Base-by-base conservation (phyloP, 75 land plant genomes). In the Picea sitchensis region DNA sequence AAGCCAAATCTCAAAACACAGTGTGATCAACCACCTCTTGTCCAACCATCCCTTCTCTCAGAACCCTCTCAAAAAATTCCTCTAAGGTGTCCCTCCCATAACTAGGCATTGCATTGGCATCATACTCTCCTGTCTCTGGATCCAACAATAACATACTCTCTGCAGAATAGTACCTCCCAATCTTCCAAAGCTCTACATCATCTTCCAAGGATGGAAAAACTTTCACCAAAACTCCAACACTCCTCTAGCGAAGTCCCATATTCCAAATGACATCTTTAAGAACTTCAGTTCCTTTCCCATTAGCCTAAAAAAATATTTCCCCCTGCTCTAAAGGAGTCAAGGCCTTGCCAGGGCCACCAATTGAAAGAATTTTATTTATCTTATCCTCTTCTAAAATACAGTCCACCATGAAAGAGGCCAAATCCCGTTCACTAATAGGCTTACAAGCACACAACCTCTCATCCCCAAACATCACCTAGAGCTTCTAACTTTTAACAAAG, bases 1-100 rank as follows among this genome's bases (percentile, higher is more conserved):
- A 26, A 26, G 26, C 26, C 26, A 26, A 26, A 26, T 26, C 26
- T 26, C 26, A 26, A 26, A 26, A 26, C 26, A 26, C 26, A 26
- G 88, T 86, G 61, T 96, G 99, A 80, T 96, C 99, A 2, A 98
- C 99, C 57, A 96, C 82, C 80, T 96, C 99, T 80, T 96, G 99
- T 12, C 99, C 99, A 0, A 91, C 91, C 99, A 96, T 94, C 4
- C 99, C 99, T 60, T 96, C 95, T 58, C 87, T 76, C 14, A 94
- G 82, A 59, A 95, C 98, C 79, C 82, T 90, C 57, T 86, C 83
- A 78, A 96, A 96, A 86, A 96, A 96, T 6, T 86, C 98, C 72
- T 96, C 99, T 78, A 96, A 77, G 2, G 98, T 96, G 74, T 92
- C 99, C 61, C 80, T 87, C 51, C 99, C 99, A 83, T 96, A 96